These are phyloP conservation scores for Cystofilobasidium capitatum DNA, from an alignment of 768 basidiomycete species.

Conservation along the genomic window DNA sequence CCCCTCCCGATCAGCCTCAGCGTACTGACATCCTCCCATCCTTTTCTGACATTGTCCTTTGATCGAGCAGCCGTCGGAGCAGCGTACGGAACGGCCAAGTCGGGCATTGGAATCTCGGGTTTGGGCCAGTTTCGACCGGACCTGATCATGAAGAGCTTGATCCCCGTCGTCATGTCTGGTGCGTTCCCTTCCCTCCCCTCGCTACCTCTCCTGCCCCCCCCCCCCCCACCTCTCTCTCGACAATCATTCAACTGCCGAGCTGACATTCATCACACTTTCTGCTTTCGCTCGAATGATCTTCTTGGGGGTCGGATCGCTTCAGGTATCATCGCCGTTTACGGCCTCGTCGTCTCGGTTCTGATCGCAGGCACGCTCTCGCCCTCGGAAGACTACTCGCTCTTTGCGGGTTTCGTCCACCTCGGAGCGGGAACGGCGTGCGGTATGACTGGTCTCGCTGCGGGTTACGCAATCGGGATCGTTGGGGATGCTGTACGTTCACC, in stretches of 20 bases:
- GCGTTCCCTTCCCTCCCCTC: neutral
- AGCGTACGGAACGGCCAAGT: slow-evolving; percentile 90
- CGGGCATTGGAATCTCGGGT: slow-evolving; percentile 94
- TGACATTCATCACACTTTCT: neutral
- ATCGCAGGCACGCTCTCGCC: slow-evolving; percentile 62
- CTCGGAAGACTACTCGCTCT: slow-evolving; percentile 62
- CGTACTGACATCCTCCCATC: neutral
- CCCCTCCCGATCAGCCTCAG: too few species aligned
- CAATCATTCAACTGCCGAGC: slow-evolving; percentile 12
- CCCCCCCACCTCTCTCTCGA: neutral
- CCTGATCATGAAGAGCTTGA: slow-evolving; percentile 75
- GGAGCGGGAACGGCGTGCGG: slow-evolving; percentile 88
- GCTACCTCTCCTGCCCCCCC: neutral
- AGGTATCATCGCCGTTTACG: slow-evolving; percentile 80
- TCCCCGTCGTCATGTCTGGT: slow-evolving; percentile 44
- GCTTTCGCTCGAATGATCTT: slow-evolving; percentile 10
- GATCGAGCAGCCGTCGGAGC: slow-evolving; percentile 72
- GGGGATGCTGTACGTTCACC: slow-evolving; percentile 70
- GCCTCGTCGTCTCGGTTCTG: slow-evolving; percentile 87
- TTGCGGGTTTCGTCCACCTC: slow-evolving; percentile 81
- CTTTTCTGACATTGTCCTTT: neutral
- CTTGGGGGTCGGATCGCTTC: neutral
- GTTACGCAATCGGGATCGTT: slow-evolving; percentile 87
- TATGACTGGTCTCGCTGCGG: slow-evolving; percentile 80
- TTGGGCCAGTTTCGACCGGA: slow-evolving; percentile 89